Evolutionary conservation across 176 grass and related monocot genomes (phyloP).

Genomic region (Aegilops tauschii): DNA sequence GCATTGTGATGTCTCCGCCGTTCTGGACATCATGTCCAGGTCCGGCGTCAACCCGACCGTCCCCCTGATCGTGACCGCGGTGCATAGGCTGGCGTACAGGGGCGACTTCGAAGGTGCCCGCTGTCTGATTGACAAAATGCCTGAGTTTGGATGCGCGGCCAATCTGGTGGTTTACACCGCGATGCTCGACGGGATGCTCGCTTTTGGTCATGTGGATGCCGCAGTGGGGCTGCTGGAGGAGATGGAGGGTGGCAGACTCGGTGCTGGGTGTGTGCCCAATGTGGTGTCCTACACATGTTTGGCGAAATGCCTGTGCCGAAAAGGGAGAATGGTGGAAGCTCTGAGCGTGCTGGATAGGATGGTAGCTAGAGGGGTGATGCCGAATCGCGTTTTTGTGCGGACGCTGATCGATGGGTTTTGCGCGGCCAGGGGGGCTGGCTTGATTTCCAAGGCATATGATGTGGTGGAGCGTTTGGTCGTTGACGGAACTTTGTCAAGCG

Average conservation of each 20-base stretch:
- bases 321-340: conserved; percentile 38
- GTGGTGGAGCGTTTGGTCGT: conserved; percentile 53
- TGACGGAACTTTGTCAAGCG: conserved; percentile 37
- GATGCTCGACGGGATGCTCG: conserved; percentile 64
- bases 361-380: conserved; percentile 49
- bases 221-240: conserved; percentile 41
- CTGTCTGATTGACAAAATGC: conserved; percentile 59
- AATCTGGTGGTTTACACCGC: conserved; percentile 65
- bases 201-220: conserved; percentile 32
- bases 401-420: conserved; percentile 62
- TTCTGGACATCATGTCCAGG: conserved; percentile 59
- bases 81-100: conserved; percentile 49
- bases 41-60: conserved; percentile 39
- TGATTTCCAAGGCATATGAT: conserved; percentile 16
- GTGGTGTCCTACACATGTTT: conserved; percentile 86
- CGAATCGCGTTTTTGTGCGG: conserved; percentile 56
- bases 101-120: conserved; percentile 52
- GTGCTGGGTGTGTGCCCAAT: conserved; percentile 45
- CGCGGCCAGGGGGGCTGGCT: background rate
- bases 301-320: conserved; percentile 81
- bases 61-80: conserved; percentile 48
- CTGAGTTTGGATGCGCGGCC: conserved; percentile 48
- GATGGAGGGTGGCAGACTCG: conserved; percentile 51
- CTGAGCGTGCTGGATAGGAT: conserved; percentile 67
- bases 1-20: conserved; percentile 13